phyloP scores from a whole-genome alignment of 345 rosid species.

The Litchi chinensis region DNA sequence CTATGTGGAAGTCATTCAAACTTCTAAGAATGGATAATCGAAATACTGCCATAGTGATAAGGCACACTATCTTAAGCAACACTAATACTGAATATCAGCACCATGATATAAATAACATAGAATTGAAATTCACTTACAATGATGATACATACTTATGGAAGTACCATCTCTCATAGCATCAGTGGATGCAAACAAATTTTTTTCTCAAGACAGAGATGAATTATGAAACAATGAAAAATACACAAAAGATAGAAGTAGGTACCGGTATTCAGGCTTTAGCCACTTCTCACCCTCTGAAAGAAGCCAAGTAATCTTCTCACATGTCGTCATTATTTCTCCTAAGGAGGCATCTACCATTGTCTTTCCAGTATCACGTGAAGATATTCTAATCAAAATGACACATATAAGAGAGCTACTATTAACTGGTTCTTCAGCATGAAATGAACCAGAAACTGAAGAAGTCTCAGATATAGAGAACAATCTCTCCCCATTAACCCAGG shows the following conservation, averaged over 20 bases:
- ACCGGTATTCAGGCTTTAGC: conserved; percentile 95
- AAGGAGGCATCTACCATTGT: conserved; percentile 98
- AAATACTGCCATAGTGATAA: conserved; percentile 8
- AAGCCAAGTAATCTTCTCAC: conserved; percentile 99
- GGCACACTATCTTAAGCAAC: conserved; percentile 9
- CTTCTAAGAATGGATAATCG: conserved; percentile 1
- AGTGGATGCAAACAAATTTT: background rate
- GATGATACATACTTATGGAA: background rate
- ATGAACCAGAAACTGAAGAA: background rate
- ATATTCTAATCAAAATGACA: conserved; percentile 54
- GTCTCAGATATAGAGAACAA: background rate
- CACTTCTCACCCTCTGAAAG: conserved; percentile 96
- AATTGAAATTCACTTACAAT: background rate
- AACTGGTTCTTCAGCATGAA: background rate
- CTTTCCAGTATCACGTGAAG: conserved; percentile 98
- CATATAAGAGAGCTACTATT: conserved; percentile 13
- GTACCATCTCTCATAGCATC: background rate
- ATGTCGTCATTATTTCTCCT: conserved; percentile 99
- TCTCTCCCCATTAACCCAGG: background rate
- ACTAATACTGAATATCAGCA: conserved; percentile 10
- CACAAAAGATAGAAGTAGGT: conserved; percentile 23
- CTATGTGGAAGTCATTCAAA: background rate
- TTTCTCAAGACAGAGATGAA: background rate
- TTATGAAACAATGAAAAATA: background rate
- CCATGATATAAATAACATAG: background rate